Conservation (phyloP, 345 rosid genomes). For the Nasturtium officinale region DNA sequence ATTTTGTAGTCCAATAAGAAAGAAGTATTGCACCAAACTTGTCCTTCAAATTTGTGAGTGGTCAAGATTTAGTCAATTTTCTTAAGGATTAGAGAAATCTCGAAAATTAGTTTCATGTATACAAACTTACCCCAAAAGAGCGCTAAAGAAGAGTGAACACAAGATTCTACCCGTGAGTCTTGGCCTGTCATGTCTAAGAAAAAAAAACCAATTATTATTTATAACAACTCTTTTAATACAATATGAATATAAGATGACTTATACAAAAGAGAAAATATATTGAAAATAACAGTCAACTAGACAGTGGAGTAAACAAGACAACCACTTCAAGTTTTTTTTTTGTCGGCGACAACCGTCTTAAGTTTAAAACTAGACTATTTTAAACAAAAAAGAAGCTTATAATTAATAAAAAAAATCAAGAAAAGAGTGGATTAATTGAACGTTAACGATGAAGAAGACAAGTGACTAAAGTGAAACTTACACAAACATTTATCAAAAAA, state of each 20-base stretch:
- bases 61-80: background rate
- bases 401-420: background rate
- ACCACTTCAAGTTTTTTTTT: background rate
- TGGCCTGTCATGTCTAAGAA: conserved; percentile 50
- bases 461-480: background rate
- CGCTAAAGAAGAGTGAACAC: conserved; percentile 53
- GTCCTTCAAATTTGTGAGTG: conserved; percentile 40
- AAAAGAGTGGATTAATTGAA: background rate
- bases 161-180: conserved; percentile 47
- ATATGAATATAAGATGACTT: conserved; percentile 14
- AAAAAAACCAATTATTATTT: background rate
- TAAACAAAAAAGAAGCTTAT: background rate
- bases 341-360: no score
- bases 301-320: conserved; percentile 15
- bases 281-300: conserved; percentile 5
- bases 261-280: conserved; percentile 15
- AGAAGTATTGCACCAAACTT: conserved; percentile 54
- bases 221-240: background rate
- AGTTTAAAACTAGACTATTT: no score
- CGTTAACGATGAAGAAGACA: background rate
- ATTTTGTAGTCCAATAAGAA: conserved; percentile 59
- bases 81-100: background rate
- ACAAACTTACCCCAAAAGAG: conserved; percentile 51
- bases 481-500: conserved; percentile 1
- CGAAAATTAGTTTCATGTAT: background rate